These are phyloP conservation scores for Boletus subluridellus DNA, from an alignment of 1,284 basidiomycete species.

Conservation along the genomic window DNA sequence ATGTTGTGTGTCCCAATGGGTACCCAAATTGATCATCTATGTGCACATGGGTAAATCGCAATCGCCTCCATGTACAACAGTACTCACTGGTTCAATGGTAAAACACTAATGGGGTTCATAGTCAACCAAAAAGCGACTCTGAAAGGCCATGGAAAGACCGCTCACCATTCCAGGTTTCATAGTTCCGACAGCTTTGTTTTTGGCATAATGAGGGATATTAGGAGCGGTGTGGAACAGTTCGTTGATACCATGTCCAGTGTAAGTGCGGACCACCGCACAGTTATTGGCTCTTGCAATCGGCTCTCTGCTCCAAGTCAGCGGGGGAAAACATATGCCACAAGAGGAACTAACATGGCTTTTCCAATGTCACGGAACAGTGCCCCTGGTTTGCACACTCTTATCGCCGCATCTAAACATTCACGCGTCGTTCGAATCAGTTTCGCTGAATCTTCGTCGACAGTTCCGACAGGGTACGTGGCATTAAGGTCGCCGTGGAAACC, in stretches of 20 bases:
- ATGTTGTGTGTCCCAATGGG: no score
- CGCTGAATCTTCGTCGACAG: slow-evolving; percentile 76
- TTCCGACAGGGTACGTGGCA: slow-evolving; percentile 86
- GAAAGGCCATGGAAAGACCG: background rate
- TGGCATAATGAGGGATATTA: slow-evolving; percentile 82
- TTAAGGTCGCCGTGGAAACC: slow-evolving; percentile 92
- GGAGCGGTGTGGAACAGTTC: slow-evolving; percentile 75
- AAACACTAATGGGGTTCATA: slow-evolving; percentile 45
- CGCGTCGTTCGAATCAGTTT: slow-evolving; percentile 81
- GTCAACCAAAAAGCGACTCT: slow-evolving; percentile 5
- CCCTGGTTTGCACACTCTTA: slow-evolving; percentile 87
- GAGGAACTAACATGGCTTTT: slow-evolving; percentile 65
- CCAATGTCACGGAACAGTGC: slow-evolving; percentile 81
- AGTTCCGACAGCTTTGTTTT: slow-evolving; percentile 77
- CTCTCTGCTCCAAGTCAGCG: slow-evolving; percentile 51
- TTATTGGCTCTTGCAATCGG: slow-evolving; percentile 76
- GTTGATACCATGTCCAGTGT: slow-evolving; percentile 91
- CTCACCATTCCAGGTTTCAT: slow-evolving; percentile 84
- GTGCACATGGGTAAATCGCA: background rate
- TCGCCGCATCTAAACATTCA: slow-evolving; percentile 80
- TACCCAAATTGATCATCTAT: slow-evolving; percentile 91
- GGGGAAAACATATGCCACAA: slow-evolving; percentile 1
- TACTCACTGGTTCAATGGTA: slow-evolving; percentile 74
- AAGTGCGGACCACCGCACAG: slow-evolving; percentile 82
- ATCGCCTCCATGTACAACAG: background rate